phyloP scores from a whole-genome alignment of 2,329 filamentous ascomycete genomes.

The Aspergillus sp. region DNA sequence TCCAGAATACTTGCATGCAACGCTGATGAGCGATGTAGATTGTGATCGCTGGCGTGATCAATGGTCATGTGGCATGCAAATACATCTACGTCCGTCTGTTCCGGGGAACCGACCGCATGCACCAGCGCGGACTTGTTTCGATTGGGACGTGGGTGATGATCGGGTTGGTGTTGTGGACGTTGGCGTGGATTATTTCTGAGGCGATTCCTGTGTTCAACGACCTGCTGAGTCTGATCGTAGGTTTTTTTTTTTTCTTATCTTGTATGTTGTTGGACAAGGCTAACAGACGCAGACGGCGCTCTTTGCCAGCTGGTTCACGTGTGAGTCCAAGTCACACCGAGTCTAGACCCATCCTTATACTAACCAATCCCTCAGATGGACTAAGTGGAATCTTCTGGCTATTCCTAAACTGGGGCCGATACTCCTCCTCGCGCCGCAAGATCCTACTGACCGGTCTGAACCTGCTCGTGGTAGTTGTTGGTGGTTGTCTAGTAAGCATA shows the following conservation, averaged over 20 bases:
- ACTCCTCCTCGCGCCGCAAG: conserved; percentile 45
- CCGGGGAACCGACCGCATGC: conserved; percentile 57
- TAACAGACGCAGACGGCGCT: conserved; percentile 31
- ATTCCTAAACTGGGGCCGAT: conserved; percentile 48
- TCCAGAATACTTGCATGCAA: conserved; percentile 10
- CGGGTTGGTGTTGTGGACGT: conserved; percentile 57
- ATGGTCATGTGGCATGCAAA: conserved; percentile 66
- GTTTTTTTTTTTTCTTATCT: too few relatives aligned
- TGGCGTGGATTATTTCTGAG: conserved; percentile 68
- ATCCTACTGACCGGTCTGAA: conserved; percentile 49
- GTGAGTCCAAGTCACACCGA: conserved; percentile 23
- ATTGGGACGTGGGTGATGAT: conserved; percentile 62
- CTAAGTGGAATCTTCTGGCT: conserved; percentile 51
- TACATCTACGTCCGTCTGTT: conserved; percentile 67
- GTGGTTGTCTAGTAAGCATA: conserved; percentile 29
- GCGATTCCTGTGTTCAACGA: conserved; percentile 69
- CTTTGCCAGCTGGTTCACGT: conserved; percentile 69
- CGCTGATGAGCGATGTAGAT: conserved; percentile 43
- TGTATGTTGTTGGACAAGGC: background rate
- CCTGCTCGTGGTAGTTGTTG: conserved; percentile 39
- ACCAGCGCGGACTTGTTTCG: conserved; percentile 51
- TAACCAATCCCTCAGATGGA: conserved; percentile 28
- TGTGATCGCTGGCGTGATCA: conserved; percentile 69
- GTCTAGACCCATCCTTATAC: background rate
- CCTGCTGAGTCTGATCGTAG: conserved; percentile 62